Conservation (phyloP, 768 basidiomycete species). For the Dioszegia crocea region DNA sequence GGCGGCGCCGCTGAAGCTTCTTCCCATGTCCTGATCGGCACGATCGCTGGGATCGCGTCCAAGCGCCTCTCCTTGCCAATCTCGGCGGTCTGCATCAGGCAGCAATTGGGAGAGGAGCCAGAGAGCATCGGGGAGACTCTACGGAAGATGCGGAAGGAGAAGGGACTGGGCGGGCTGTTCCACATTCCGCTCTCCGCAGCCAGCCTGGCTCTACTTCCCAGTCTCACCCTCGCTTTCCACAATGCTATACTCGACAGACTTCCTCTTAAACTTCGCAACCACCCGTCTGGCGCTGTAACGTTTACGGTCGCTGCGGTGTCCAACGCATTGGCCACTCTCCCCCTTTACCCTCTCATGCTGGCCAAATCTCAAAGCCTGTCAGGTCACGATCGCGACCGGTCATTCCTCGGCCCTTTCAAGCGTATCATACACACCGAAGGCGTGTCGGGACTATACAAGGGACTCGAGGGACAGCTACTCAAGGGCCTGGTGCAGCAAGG, state of each 20-base stretch:
- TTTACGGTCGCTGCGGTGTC: conserved; percentile 33
- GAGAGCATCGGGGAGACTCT: conserved; percentile 16
- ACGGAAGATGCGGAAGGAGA: conserved; percentile 18
- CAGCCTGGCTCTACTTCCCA: conserved; percentile 37
- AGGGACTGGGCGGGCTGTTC: conserved; percentile 27
- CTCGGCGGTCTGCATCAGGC: conserved; percentile 34
- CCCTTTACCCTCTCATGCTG: conserved; percentile 39
- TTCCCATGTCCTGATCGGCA: conserved; percentile 19
- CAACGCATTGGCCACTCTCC: conserved; percentile 35
- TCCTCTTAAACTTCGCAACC: conserved; percentile 20
- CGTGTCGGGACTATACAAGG: conserved; percentile 28
- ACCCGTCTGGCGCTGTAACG: conserved; percentile 12
- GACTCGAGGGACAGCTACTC: conserved; percentile 34
- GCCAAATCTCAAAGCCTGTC: conserved; percentile 29
- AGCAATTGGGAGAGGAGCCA: conserved; percentile 22
- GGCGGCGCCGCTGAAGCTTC: conserved; percentile 17
- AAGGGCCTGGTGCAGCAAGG: conserved; percentile 43
- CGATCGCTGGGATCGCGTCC: conserved; percentile 29
- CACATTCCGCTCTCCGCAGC: conserved; percentile 27
- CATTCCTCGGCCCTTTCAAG: neutral
- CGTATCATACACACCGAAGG: conserved; percentile 20
- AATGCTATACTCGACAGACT: conserved; percentile 20
- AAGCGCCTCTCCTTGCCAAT: conserved; percentile 38
- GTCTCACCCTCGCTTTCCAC: conserved; percentile 39
- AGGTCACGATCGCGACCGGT: neutral